Base-by-base conservation (phyloP, 768 basidiomycete genomes). In the Solioccasus polychromus region DNA sequence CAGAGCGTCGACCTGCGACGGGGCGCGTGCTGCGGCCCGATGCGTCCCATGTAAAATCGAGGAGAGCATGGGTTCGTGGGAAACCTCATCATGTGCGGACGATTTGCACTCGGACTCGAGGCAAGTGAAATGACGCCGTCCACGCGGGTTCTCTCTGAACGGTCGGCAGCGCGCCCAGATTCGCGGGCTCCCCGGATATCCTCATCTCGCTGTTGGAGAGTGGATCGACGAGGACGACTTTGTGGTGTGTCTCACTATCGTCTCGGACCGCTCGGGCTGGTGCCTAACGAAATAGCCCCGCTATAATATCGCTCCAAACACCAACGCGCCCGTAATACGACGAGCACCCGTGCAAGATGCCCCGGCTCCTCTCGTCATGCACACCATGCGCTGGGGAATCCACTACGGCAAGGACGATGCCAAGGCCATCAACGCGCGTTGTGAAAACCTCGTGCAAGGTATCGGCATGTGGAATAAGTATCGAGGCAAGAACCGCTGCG, bases 361-460 rank as follows among this genome's bases (percentile, higher is more conserved):
- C 45, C 49, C 55, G 28, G 10, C 57, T n/a, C 24, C 63, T 11
- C 65, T 83, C 17, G 69, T 86, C 19, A 62, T 94, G 51, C 87
- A 90, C 28, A 85, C 86, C 0, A 92, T 91, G 90, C 83, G 76
- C 47, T 97, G 93, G 93, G 93, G 94, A 7, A 72, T 94, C 1
- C 90, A 89, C 60, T 71, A 77, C 43, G 66, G 70, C 30, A 88
- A 93, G 51, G 80, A 85, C 50, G 5, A 37, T 6, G 35, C 37
- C 35, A 78, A 77, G 39, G 96, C 94, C 1, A 95, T 89, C 49
- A 98, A 98, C 53, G 93, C 94, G 0, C 81, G 92, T 17, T 74
- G 82, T 2, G 95, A 98, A 66, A 85, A 83, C 42, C 72, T 98
- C 24, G 59, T 83, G 6, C 79, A 83, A 37, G 78, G 85, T 18